phyloP scores from a whole-genome alignment of 805 yeast species.

The Candida hungchunana region DNA sequence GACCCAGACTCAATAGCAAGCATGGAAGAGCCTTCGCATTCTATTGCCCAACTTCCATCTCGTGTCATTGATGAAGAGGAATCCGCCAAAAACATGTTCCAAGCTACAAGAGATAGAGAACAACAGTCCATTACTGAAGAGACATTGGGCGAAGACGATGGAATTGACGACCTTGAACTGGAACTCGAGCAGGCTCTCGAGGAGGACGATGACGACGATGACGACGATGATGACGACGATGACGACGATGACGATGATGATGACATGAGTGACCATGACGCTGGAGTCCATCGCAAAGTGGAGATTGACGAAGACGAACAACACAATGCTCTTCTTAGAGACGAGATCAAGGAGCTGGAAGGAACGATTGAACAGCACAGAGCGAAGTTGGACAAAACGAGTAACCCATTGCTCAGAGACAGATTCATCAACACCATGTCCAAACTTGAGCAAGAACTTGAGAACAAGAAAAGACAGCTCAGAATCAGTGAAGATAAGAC shows the following conservation, averaged over 20 bases:
- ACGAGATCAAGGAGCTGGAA: constrained; percentile 82
- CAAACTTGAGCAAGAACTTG: constrained; percentile 76
- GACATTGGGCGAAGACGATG: constrained; percentile 15
- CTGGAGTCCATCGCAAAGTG: constrained; percentile 24
- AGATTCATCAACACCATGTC: constrained; percentile 79
- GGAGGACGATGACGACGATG: constrained; percentile 25
- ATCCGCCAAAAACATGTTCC: constrained; percentile 3
- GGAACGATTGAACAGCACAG: constrained; percentile 71
- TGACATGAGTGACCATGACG: constrained; percentile 30
- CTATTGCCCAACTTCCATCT: not conserved
- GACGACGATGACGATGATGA: constrained; percentile 36
- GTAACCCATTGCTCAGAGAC: constrained; percentile 80
- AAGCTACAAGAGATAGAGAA: constrained; percentile 8
- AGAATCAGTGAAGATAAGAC: constrained; percentile 32
- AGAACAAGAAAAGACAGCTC: constrained; percentile 69
- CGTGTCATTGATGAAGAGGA: constrained; percentile 21
- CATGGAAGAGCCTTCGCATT: constrained; percentile 10
- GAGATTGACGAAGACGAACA: constrained; percentile 45
- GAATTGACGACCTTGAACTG: constrained; percentile 44
- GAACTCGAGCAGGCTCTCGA: constrained; percentile 53
- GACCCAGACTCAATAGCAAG: constrained; percentile 38
- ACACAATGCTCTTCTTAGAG: constrained; percentile 71
- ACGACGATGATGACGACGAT: constrained; percentile 25
- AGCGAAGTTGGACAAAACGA: constrained; percentile 64
- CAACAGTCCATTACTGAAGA: constrained; percentile 5